Conservation (phyloP, 805 yeast species). For the Sugiyamaella americana region DNA sequence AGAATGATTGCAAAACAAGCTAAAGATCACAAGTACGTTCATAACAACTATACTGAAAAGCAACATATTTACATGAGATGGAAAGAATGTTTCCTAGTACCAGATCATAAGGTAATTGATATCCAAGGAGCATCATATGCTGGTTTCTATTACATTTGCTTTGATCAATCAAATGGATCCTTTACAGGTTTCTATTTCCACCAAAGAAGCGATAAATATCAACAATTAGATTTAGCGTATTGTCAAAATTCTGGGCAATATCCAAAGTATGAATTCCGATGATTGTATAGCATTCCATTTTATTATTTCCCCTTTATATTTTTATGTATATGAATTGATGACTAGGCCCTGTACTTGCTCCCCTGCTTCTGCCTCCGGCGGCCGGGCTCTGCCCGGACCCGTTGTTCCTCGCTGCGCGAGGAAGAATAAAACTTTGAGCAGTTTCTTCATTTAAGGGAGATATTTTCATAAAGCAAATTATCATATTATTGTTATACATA, state of each 20-base stretch:
- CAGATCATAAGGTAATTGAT: constrained; percentile 62
- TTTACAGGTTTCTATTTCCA: constrained; percentile 81
- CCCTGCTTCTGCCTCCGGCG: constrained; percentile 1
- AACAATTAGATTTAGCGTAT: constrained; percentile 61
- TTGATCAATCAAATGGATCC: constrained; percentile 69
- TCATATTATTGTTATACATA: too few species aligned
- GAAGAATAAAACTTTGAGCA: too few species aligned
- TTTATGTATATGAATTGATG: background rate
- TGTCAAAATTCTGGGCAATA: constrained; percentile 45
- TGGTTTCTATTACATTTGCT: constrained; percentile 84
- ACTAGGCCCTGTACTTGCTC: background rate
- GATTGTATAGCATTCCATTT: background rate
- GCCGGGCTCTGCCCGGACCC: background rate
- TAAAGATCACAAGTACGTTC: constrained; percentile 27
- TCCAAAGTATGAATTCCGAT: constrained; percentile 31
- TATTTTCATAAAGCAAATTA: too few species aligned
- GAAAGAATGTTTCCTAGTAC: constrained; percentile 85
- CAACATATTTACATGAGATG: constrained; percentile 80
- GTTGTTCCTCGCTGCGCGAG: background rate
- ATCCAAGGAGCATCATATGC: constrained; percentile 77
- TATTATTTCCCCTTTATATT: background rate
- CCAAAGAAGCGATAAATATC: constrained; percentile 69
- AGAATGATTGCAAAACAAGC: constrained; percentile 28
- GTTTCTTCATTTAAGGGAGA: too few species aligned
- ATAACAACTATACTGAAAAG: constrained; percentile 31